phyloP scores from a whole-genome alignment of 805 yeast species.

The Metschnikowia cerradonensis region DNA sequence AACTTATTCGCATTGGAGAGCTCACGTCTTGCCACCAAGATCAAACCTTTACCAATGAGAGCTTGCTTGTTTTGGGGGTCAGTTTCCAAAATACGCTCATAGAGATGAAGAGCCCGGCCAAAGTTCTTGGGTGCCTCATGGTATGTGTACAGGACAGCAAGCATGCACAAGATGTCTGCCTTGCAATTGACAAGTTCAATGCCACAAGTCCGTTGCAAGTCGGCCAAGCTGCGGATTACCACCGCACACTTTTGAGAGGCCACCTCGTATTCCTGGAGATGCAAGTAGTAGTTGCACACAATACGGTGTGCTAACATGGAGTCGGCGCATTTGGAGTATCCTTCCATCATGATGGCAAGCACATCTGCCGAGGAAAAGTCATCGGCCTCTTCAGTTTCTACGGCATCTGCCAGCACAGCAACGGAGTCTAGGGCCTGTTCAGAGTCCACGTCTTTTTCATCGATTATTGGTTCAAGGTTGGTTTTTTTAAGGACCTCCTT shows the following conservation, averaged over 20 bases:
- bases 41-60: slow-evolving; percentile 75
- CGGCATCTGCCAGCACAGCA: slow-evolving; percentile 1
- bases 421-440: slow-evolving; percentile 13
- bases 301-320: slow-evolving; percentile 66
- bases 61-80: slow-evolving; percentile 52
- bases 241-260: slow-evolving; percentile 58
- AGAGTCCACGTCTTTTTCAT: slow-evolving; percentile 1
- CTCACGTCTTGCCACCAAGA: slow-evolving; percentile 63
- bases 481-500: slow-evolving; percentile 12
- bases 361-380: slow-evolving; percentile 47
- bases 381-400: slow-evolving; percentile 9
- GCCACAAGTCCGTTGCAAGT: slow-evolving; percentile 43
- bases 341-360: slow-evolving; percentile 47
- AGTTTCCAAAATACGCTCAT: slow-evolving; percentile 51
- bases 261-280: slow-evolving; percentile 57
- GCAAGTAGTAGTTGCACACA: slow-evolving; percentile 54
- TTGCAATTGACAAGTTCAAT: slow-evolving; percentile 48
- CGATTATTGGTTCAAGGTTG: slow-evolving; percentile 6
- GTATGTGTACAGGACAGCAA: slow-evolving; percentile 77
- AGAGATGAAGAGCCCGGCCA: slow-evolving; percentile 66
- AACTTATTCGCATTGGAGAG: slow-evolving; percentile 50
- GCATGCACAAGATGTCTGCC: slow-evolving; percentile 55
- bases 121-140: slow-evolving; percentile 89
- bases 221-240: slow-evolving; percentile 55
- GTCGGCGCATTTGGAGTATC: slow-evolving; percentile 35